Base-by-base conservation (phyloP, 805 yeast genomes). In the Wickerhamiella spandovensis region DNA sequence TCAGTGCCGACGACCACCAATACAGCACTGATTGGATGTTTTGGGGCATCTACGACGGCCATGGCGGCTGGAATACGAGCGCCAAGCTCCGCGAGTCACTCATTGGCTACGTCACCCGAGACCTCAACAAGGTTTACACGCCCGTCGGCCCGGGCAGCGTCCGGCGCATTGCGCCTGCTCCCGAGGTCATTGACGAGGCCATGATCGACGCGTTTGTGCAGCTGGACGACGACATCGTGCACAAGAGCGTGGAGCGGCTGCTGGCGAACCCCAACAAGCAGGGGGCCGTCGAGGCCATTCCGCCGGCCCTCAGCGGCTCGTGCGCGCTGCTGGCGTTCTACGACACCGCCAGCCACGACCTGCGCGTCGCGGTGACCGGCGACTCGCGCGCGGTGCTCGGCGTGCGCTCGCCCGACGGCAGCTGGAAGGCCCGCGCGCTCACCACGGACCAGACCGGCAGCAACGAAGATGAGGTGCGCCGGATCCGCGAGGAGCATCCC, bases 11-110 rank as follows among this genome's bases (percentile, higher is more conserved):
- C 56, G 72, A 74, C 65, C 59, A 68, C 58, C 56, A 60, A 21
- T 66, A 70, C n/a, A 67, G 67, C 22, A 62, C 74, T 9, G 96
- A 90, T 64, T 82, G 96, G 84, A 83, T 84, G 76, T 87, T 92
- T 62, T 92, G 95, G 77, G 95, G 97, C 5, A 78, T 92, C 0
- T 90, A 82, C 63, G 98, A 92, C 66, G 98, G 98, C 12, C 98
- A 92, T 66, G 88, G 95, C 2, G 98, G 98, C 21, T 88, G 95
- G 80, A 84, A 85, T 56, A 92, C 98, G 1, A 79, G 90, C 51
- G 76, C 84, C n/a, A 85, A 81, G 63, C 73, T 92, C 53, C 74
- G 95, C 53, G 92, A 87, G 56, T 79, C 79, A 56, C 71, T 92
- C 56, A 79, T 92, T 25, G 78, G 78, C 50, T 77, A 75, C 57